These are phyloP conservation scores for Ottelia alismoides DNA, from an alignment of 106 monocot genomes.

Conservation along the genomic window DNA sequence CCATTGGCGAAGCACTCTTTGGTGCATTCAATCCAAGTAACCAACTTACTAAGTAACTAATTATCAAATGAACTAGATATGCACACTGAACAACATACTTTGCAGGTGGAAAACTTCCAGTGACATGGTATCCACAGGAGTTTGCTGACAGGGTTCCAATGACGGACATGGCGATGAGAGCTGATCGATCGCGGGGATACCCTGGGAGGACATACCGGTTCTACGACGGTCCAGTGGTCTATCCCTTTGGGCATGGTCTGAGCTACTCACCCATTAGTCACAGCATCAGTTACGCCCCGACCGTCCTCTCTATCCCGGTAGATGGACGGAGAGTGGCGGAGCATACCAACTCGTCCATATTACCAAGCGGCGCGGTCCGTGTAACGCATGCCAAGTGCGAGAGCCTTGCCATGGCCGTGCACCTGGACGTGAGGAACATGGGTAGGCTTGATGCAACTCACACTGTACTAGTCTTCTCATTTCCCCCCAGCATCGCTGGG, in stretches of 20 bases:
- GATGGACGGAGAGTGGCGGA: constrained; percentile 5
- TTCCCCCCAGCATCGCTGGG: constrained; percentile 22
- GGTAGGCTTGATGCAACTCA: constrained; percentile 43
- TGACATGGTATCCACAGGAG: constrained; percentile 86
- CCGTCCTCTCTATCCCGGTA: constrained; percentile 20
- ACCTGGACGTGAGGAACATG: constrained; percentile 41
- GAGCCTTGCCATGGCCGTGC: constrained; percentile 24
- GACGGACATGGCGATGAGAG: constrained; percentile 69
- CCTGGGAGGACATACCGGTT: constrained; percentile 79
- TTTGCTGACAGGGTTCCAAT: constrained; percentile 42
- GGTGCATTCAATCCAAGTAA: constrained; percentile 65
- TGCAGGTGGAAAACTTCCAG: constrained; percentile 66
- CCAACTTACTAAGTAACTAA: neutral
- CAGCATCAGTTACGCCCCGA: constrained; percentile 26
- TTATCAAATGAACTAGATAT: neutral
- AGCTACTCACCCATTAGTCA: constrained; percentile 60
- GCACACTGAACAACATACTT: neutral
- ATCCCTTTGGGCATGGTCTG: constrained; percentile 68
- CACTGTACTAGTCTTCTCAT: constrained; percentile 40
- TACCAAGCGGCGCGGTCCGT: constrained; percentile 16
- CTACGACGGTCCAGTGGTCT: constrained; percentile 63
- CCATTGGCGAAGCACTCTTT: constrained; percentile 68
- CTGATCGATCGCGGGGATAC: constrained; percentile 33
- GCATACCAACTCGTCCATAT: neutral
- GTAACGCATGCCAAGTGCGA: constrained; percentile 38